These are phyloP conservation scores for Cucumis hystrix DNA, from an alignment of 306 rosid genomes.

Conservation along the genomic window DNA sequence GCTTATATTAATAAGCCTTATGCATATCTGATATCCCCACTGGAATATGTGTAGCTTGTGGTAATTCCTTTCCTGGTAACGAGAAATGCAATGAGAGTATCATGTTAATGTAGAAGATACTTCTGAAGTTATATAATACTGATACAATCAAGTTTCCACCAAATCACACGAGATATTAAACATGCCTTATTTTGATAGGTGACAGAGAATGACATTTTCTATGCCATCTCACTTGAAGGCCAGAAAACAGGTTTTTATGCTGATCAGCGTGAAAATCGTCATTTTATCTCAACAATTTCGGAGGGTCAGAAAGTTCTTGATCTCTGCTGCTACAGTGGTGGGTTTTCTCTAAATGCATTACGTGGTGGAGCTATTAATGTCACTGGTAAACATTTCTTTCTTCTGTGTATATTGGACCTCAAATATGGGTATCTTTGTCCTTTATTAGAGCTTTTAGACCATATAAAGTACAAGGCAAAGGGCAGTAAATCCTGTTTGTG, in stretches of 20 bases:
- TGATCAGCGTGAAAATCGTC: constrained; percentile 86
- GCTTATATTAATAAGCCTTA: neutral
- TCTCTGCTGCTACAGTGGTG: constrained; percentile 90
- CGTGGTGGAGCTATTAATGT: constrained; percentile 70
- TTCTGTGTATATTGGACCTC: neutral
- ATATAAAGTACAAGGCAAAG: neutral
- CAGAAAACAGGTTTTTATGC: constrained; percentile 97
- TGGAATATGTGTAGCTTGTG: neutral
- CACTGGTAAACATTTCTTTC: constrained; percentile 39
- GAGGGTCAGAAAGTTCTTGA: constrained; percentile 68
- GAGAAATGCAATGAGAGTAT: neutral
- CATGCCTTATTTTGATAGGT: constrained; percentile 30
- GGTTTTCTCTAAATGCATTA: constrained; percentile 76
- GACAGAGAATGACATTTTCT: constrained; percentile 54
- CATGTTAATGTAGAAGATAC: neutral
- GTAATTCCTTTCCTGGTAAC: neutral
- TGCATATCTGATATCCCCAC: neutral
- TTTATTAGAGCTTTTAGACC: neutral
- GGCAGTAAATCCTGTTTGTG: neutral
- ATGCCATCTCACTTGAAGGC: constrained; percentile 72
- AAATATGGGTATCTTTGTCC: neutral
- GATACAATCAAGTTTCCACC: neutral
- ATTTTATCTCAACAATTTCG: constrained; percentile 65
- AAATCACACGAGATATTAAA: constrained; percentile 4
- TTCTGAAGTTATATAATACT: neutral